Evolutionary conservation across 306 rosid genomes (phyloP), one percentile per base, ranked within the genome.

Genomic region (Gastrolobium villosum): DNA sequence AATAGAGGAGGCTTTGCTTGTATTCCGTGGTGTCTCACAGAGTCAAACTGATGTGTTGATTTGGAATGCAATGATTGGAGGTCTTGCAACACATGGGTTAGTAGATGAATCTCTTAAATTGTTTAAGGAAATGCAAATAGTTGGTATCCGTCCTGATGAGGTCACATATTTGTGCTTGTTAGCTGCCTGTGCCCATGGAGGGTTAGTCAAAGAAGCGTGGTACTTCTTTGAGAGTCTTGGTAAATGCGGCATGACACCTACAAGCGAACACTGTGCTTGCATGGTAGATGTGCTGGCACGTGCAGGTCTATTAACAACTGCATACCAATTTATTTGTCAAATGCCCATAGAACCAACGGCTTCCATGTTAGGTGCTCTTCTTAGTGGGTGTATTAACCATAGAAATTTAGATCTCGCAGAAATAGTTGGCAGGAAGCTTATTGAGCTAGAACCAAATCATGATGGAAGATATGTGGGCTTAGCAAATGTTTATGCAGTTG

Each of bases 21-120:
- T 86, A 13, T 93, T 92, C 62, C 82, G 7, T 15, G 46, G 81
- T 52, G 74, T 79, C 81, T 46, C 83, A 10, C 72, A 83, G 84
- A 65, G 65, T 4, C 81, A 54, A 45, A 73, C 91, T 30, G 97
- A 93, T 74, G 96, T 93, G 35, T 72, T 93, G 44, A 85, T 90
- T 43, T 89, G 97, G 96, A 93, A 93, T 76, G 91, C 96, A 69
- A 80, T 89, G 59, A 89, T 90, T 31, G 96, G 97, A 80, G 96
- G 96, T 74, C 86, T 93, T 39, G 94, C 94, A 55, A 89, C 90
- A 2, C 96, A 87, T 77, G 97, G 97, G 6, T 56, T 85, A n/a
- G 85, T 88, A 11, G 76, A 68, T 37, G 87, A 93, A 73, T 85
- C 92, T 3, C 75, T 89, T 40, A 67, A 89, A 60, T 50, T 85